Evolutionary conservation across 768 basidiomycete species (phyloP), one percentile per base, ranked within the genome.

Genomic region (Cystoderma amianthinum): DNA sequence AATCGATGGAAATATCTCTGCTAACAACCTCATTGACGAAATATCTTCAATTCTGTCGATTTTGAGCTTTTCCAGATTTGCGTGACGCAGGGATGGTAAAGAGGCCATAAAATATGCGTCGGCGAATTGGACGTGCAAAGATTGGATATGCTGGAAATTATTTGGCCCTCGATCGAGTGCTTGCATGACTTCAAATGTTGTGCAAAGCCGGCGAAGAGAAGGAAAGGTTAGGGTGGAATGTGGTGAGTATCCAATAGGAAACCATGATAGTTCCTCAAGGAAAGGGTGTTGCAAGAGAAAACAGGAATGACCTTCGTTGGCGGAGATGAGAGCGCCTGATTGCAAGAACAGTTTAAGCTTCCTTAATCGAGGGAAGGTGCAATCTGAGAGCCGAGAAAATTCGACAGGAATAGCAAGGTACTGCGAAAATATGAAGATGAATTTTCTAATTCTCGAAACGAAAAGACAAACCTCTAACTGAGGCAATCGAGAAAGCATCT

Each of bases 401-500:
- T 30, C 28, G 15, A 30, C 28, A 9, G 28, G 28, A 15, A 30
- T 9, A 30, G 9, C 10, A 30, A 30, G 28, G 15, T 30, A 15
- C 28, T 30, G 15, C 28, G 15, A 30, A 9, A 9, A 30, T 9
- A 9, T 9, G 28, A 30, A 30, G 15, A 30, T 30, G 9, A 30
- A 15, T 30, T 9, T 9, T 30, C 10, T 9, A 30, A 30, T 9
- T 30, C 9, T 30, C 28, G 28, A 15, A 30, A 9, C 28, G 28
- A 30, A 9, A n/a, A 15, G 19, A 45, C 52, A 17, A 47, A 58
- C 60, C 52, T 65, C 61, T 36, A 65, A 38, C 32, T 56, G 42
- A 1, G 60, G 53, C 20, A 54, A 58, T 13, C 52, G 55, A 11
- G 47, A 38, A 23, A 65, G 51, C 40, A 65, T 56, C 20, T 49